phyloP scores from a whole-genome alignment of 1,284 basidiomycete species.

The Pascua sp. region DNA sequence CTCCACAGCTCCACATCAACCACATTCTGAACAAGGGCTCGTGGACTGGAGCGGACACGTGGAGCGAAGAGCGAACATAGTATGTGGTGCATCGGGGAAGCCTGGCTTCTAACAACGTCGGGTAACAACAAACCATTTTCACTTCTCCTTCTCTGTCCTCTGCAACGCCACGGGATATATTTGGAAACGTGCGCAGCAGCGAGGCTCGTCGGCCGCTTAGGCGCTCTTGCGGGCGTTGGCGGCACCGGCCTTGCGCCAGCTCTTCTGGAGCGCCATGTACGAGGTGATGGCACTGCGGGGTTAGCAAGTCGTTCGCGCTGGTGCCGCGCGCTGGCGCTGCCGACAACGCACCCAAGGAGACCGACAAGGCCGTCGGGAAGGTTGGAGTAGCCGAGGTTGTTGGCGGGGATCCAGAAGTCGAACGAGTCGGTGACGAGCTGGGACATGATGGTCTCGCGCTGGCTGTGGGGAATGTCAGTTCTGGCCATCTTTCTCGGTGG shows the following conservation, averaged over 20 bases:
- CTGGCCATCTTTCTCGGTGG: not conserved
- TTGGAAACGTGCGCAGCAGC: too few relatives aligned
- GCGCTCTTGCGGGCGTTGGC: conserved; percentile 10
- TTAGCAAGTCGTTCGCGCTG: not conserved
- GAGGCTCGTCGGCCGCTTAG: not conserved
- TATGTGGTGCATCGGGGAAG: too few relatives aligned
- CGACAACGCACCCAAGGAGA: conserved; percentile 65
- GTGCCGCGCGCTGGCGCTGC: too few relatives aligned
- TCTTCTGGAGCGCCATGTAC: conserved; percentile 51
- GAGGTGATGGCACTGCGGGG: conserved; percentile 49
- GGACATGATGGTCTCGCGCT: conserved; percentile 44
- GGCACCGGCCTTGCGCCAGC: conserved; percentile 45
- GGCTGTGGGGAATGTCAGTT: conserved; percentile 22
- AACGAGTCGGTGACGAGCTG: conserved; percentile 46
- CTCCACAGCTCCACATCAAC: too few relatives aligned
- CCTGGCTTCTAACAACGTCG: too few relatives aligned
- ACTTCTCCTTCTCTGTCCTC: too few relatives aligned
- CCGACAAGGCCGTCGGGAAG: conserved; percentile 85
- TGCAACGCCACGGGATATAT: too few relatives aligned
- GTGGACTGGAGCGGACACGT: too few relatives aligned
- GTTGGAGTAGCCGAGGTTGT: conserved; percentile 70
- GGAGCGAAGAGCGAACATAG: too few relatives aligned
- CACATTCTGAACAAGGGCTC: too few relatives aligned
- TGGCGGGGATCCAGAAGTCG: conserved; percentile 78
- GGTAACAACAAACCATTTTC: too few relatives aligned